Percentiles rank a stretch among this genome's conserved stretches.
Evolutionary conservation across 495 filamentous ascomycete species (phyloP).

Genomic region (Friedmanniomyces endolithicus): DNA sequence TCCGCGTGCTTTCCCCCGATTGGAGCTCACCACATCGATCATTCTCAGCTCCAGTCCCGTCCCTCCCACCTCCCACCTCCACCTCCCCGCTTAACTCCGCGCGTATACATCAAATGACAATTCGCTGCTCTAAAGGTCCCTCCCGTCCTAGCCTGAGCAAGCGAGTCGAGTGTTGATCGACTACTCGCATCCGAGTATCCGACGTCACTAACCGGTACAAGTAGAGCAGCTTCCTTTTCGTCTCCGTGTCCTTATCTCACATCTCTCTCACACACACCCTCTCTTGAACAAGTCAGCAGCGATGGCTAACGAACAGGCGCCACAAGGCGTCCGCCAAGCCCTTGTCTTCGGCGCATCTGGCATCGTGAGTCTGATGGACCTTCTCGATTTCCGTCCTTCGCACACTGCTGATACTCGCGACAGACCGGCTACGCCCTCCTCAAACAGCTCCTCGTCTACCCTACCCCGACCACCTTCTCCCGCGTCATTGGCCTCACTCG

Average conservation of each 20-base stretch:
- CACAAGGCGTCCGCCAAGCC: constrained; percentile 1
- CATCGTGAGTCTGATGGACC: neutral
- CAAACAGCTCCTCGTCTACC: constrained; percentile 12
- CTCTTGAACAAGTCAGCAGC: neutral
- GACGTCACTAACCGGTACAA: too few species aligned
- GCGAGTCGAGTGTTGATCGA: too few species aligned
- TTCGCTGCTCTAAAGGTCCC: too few species aligned
- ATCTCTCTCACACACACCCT: neutral
- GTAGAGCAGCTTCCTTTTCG: neutral
- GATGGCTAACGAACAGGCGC: neutral
- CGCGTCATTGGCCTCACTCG: constrained; percentile 16
- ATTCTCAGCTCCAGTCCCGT: too few species aligned
- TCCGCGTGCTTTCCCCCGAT: too few species aligned
- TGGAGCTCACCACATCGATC: too few species aligned
- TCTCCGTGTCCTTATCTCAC: neutral
- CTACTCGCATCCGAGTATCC: too few species aligned
- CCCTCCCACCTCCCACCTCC: too few species aligned
- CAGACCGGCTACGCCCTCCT: constrained; percentile 15
- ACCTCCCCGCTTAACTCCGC: too few species aligned
- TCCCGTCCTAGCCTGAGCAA: too few species aligned
- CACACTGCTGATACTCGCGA: neutral
- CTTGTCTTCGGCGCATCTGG: constrained; percentile 17
- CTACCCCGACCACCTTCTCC: constrained; percentile 10
- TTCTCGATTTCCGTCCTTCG: neutral
- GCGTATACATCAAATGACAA: too few species aligned